Evolutionary conservation across 495 filamentous ascomycete genomes (phyloP).

Genomic region (Astrothelium subdiscretum): DNA sequence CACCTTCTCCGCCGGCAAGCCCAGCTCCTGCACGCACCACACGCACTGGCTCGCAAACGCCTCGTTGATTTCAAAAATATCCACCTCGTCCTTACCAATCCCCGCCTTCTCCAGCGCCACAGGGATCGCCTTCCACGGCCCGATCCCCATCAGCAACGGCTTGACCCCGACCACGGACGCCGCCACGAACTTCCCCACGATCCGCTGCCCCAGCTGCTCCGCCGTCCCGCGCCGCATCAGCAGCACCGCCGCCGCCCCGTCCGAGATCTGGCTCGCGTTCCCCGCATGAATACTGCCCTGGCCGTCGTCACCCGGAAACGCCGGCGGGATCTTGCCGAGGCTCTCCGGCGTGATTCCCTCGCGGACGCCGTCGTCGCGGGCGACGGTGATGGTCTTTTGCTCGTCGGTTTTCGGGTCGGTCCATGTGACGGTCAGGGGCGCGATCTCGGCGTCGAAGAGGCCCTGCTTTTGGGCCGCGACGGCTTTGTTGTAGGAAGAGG

Average conservation of each 20-base stretch:
- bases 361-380: constrained; percentile 78
- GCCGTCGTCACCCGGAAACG: constrained; percentile 87
- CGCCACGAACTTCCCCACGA: constrained; percentile 82
- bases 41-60: constrained; percentile 92
- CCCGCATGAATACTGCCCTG: constrained; percentile 91
- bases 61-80: constrained; percentile 99
- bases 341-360: constrained; percentile 76
- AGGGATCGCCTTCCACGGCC: constrained; percentile 93
- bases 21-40: constrained; percentile 84
- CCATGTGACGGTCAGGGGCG: constrained; percentile 67
- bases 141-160: constrained; percentile 90
- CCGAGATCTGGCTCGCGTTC: constrained; percentile 89
- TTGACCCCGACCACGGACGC: constrained; percentile 79
- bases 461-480: constrained; percentile 73
- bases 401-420: constrained; percentile 87
- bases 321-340: constrained; percentile 77
- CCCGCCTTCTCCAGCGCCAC: constrained; percentile 79
- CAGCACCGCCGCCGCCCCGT: constrained; percentile 90
- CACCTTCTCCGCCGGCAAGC: constrained; percentile 66
- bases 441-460: constrained; percentile 88
- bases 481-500: constrained; percentile 45
- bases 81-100: constrained; percentile 80
- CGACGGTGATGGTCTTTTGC: constrained; percentile 71
- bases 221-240: constrained; percentile 93
- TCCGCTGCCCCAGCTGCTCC: constrained; percentile 71